phyloP scores from a whole-genome alignment of 768 basidiomycete species.

The Auriscalpium microsporum region DNA sequence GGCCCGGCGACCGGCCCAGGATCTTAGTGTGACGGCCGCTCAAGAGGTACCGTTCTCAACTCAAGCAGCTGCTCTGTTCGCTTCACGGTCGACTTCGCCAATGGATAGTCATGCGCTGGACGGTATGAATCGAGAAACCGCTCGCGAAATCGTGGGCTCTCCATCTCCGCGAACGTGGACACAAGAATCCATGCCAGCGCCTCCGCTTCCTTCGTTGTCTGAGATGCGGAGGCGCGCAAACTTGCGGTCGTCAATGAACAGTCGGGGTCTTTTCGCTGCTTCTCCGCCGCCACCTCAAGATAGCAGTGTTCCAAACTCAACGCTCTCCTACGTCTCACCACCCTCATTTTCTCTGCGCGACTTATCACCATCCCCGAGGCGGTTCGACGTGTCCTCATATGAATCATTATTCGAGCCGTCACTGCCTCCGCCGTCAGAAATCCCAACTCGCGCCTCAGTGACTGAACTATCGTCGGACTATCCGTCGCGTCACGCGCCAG shows the following conservation, averaged over 20 bases:
- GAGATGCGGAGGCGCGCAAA: not conserved
- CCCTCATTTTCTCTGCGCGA: too few relatives aligned
- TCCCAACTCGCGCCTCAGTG: too few relatives aligned
- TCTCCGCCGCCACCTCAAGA: not conserved
- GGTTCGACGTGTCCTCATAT: too few relatives aligned
- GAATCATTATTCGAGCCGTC: too few relatives aligned
- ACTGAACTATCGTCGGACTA: too few relatives aligned
- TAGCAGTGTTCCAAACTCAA: not conserved
- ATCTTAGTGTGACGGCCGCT: too few relatives aligned
- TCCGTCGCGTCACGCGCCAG: too few relatives aligned
- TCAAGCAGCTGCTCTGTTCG: constrained; percentile 13
- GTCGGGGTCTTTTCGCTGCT: not conserved
- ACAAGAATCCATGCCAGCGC: not conserved
- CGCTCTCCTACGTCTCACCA: too few relatives aligned
- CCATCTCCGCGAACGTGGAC: not conserved
- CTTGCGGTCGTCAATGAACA: not conserved
- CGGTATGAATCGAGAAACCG: too few relatives aligned
- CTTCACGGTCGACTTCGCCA: constrained; percentile 7
- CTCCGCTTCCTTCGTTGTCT: not conserved
- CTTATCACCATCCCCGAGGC: too few relatives aligned
- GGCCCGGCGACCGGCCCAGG: too few relatives aligned
- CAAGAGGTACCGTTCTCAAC: constrained; percentile 13
- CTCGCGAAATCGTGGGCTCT: not conserved
- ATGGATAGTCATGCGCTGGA: not conserved
- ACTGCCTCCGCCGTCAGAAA: too few relatives aligned